Percentiles rank a stretch among this genome's conserved stretches.
These are phyloP conservation scores for Rhododendron williamsianum DNA, from an alignment of 148 eudicot species.

Conservation along the genomic window DNA sequence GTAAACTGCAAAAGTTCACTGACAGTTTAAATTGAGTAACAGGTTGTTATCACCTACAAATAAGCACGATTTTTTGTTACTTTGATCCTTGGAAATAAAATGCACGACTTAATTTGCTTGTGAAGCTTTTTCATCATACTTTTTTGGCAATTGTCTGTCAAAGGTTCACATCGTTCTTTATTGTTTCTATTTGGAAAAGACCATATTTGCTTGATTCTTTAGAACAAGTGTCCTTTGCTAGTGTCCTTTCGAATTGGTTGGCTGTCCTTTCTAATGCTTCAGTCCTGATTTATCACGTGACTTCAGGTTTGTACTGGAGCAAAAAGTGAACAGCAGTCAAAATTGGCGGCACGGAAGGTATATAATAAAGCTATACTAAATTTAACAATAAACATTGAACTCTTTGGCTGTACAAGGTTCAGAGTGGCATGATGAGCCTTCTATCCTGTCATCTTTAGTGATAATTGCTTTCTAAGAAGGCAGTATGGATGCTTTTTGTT, in stretches of 20 bases:
- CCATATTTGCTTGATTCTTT: not conserved
- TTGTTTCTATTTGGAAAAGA: not conserved
- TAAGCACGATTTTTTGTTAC: not conserved
- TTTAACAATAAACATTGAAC: not conserved
- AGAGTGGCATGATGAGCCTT: not conserved
- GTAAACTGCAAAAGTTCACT: not conserved
- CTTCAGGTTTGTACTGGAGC: constrained; percentile 73
- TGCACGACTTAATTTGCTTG: not conserved
- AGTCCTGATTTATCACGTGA: constrained; percentile 5
- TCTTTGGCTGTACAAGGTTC: not conserved
- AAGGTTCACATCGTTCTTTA: not conserved
- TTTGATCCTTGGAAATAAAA: not conserved
- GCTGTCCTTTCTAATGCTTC: constrained; percentile 8
- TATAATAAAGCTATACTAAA: not conserved
- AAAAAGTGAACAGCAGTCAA: constrained; percentile 59
- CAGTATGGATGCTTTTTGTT: not conserved
- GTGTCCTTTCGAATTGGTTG: not conserved
- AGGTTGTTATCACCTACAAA: not conserved
- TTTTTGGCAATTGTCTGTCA: not conserved
- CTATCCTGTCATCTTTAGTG: not conserved
- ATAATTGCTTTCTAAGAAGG: not conserved
- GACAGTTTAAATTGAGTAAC: not conserved
- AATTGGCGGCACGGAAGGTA: constrained; percentile 61
- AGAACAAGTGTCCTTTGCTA: not conserved
- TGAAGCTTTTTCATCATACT: not conserved